Evolutionary conservation across 805 yeast genomes (phyloP).

Genomic region (Huiozyma sinensis): DNA sequence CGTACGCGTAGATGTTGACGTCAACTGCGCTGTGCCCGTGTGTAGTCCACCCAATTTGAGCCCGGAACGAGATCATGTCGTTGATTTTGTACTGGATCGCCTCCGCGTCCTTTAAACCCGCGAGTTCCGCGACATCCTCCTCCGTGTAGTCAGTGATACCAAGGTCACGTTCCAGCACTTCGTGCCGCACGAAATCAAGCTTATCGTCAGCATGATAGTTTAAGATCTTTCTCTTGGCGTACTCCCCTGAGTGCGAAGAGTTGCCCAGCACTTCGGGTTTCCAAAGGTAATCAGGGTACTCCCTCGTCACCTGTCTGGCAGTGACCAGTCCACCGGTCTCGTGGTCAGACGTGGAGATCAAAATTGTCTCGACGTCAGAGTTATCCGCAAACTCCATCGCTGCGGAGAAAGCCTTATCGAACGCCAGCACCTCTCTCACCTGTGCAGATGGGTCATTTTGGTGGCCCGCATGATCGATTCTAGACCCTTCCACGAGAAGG

Average conservation of each 20-base stretch:
- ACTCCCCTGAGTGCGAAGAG: constrained; percentile 73
- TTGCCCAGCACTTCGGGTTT: constrained; percentile 64
- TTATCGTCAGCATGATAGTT: constrained; percentile 20
- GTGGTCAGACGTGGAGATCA: constrained; percentile 83
- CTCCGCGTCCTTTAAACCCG: constrained; percentile 23
- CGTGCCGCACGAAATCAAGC: constrained; percentile 37
- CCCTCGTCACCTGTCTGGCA: constrained; percentile 59
- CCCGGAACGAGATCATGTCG: constrained; percentile 64
- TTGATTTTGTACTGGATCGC: constrained; percentile 40
- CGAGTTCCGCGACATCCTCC: constrained; percentile 39
- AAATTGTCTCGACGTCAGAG: constrained; percentile 63
- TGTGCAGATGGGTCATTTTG: constrained; percentile 91
- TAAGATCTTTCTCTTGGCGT: constrained; percentile 38
- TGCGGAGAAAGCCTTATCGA: constrained; percentile 68
- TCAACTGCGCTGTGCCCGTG: constrained; percentile 96
- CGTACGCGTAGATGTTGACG: constrained; percentile 78
- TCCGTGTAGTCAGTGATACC: constrained; percentile 50
- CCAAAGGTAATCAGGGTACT: constrained; percentile 84
- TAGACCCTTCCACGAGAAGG: constrained; percentile 77
- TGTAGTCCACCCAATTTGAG: constrained; percentile 93
- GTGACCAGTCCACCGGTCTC: constrained; percentile 93
- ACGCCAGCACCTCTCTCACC: constrained; percentile 82
- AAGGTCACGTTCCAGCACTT: constrained; percentile 50
- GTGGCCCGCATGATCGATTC: constrained; percentile 95
- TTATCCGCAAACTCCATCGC: constrained; percentile 60